Conservation (phyloP, 768 basidiomycete species). For the Suillus occidentalis region DNA sequence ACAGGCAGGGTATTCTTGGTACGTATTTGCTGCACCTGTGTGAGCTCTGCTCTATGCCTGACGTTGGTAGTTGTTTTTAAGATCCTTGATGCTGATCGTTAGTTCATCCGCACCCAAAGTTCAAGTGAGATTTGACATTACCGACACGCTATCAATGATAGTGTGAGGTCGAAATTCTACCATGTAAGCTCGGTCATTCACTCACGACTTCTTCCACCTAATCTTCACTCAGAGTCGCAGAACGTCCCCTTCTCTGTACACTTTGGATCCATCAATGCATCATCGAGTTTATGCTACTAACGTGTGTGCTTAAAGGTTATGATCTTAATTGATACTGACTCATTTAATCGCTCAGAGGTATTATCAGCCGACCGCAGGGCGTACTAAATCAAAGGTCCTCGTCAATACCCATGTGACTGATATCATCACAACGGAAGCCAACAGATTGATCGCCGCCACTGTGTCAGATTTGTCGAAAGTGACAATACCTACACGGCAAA, state of each 20-base stretch:
- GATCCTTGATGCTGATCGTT: too few relatives aligned
- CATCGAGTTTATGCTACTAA: neutral
- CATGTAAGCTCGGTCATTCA: neutral
- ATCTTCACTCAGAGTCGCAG: neutral
- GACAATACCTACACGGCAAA: conserved; percentile 33
- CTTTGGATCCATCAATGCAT: neutral
- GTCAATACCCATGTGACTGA: conserved; percentile 28
- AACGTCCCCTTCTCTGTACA: neutral
- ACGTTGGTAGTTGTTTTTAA: too few relatives aligned
- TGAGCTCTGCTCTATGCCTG: too few relatives aligned
- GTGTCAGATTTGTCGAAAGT: conserved; percentile 44
- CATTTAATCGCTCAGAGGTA: conserved; percentile 15
- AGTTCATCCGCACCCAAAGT: too few relatives aligned
- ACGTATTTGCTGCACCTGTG: too few relatives aligned
- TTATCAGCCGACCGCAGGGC: conserved; percentile 22
- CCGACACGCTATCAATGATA: too few relatives aligned
- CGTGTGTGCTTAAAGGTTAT: neutral
- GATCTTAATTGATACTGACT: too few relatives aligned
- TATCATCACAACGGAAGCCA: conserved; percentile 17
- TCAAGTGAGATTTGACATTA: too few relatives aligned
- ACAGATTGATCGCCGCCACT: conserved; percentile 36
- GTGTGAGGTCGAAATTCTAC: too few relatives aligned
- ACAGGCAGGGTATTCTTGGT: too few relatives aligned
- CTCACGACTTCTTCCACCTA: neutral
- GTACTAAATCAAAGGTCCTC: conserved; percentile 31